Evolutionary conservation across 2,329 filamentous ascomycete genomes (phyloP).

Genomic region (Colletotrichum musicola): DNA sequence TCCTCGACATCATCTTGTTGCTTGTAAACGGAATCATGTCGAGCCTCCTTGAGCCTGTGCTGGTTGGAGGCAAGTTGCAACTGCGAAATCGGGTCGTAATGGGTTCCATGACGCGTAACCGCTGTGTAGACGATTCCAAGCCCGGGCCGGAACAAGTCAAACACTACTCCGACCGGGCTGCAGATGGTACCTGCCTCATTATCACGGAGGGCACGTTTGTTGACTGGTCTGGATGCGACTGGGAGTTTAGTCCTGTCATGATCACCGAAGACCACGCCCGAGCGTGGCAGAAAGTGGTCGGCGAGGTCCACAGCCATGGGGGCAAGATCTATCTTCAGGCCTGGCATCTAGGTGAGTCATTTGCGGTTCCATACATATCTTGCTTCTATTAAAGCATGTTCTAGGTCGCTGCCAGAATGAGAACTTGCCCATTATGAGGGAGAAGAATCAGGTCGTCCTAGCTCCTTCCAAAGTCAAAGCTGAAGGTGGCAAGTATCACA

Average conservation of each 20-base stretch:
- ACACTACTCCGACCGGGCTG: neutral
- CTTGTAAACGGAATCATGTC: neutral
- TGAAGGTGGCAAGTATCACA: constrained; percentile 21
- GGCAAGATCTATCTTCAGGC: constrained; percentile 66
- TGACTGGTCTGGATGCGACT: constrained; percentile 2
- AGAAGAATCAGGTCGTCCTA: neutral
- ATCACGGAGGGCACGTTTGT: constrained; percentile 30
- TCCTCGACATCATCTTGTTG: too few species aligned
- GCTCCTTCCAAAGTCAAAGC: constrained; percentile 10
- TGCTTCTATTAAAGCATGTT: neutral
- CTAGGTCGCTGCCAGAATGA: constrained; percentile 24
- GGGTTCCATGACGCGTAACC: constrained; percentile 17
- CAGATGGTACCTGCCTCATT: neutral
- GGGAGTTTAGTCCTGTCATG: constrained; percentile 24
- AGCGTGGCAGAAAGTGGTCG: constrained; percentile 65
- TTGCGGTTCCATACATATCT: neutral
- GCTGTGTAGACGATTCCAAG: neutral
- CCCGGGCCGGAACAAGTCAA: neutral
- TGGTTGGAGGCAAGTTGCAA: neutral
- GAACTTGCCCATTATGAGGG: constrained; percentile 17
- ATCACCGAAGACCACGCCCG: constrained; percentile 17
- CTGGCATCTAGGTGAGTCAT: constrained; percentile 53
- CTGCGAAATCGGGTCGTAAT: constrained; percentile 12
- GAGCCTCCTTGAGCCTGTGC: neutral
- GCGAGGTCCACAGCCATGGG: constrained; percentile 66